Conservation (phyloP, 2,329 filamentous ascomycete genomes). For the Fusarium bactridioides region DNA sequence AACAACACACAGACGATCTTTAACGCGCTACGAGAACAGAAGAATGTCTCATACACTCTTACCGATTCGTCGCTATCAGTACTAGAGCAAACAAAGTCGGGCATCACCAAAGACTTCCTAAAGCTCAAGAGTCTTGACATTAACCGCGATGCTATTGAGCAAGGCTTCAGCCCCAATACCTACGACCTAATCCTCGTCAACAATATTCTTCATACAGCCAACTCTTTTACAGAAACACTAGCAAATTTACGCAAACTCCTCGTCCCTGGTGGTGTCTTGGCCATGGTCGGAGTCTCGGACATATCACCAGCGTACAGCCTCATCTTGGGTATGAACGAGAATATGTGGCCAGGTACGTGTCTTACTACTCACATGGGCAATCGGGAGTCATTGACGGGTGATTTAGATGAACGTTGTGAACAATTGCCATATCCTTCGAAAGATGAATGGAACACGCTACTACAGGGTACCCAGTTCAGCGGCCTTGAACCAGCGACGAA, state of each 20-base stretch:
- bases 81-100: not conserved
- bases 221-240: not conserved
- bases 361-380: accelerated
- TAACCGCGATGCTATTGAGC: not conserved
- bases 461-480: slow-evolving; percentile 2
- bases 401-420: not conserved
- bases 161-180: not conserved
- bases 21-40: accelerated
- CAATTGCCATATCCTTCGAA: not conserved
- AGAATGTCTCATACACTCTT: not conserved
- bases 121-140: slow-evolving; percentile 4
- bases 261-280: not conserved
- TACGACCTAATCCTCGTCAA: slow-evolving; percentile 7
- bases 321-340: slow-evolving; percentile 16
- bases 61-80: not conserved
- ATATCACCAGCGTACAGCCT: slow-evolving; percentile 15
- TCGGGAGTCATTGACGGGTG: accelerated
- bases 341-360: slow-evolving; percentile 14
- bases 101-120: not conserved
- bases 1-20: not conserved
- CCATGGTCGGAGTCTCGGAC: slow-evolving; percentile 6
- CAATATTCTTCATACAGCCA: not conserved
- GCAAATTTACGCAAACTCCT: not conserved
- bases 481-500: slow-evolving; percentile 18
- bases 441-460: not conserved